phyloP scores from a whole-genome alignment of 805 yeast species.

The Lipomyces sp. region DNA sequence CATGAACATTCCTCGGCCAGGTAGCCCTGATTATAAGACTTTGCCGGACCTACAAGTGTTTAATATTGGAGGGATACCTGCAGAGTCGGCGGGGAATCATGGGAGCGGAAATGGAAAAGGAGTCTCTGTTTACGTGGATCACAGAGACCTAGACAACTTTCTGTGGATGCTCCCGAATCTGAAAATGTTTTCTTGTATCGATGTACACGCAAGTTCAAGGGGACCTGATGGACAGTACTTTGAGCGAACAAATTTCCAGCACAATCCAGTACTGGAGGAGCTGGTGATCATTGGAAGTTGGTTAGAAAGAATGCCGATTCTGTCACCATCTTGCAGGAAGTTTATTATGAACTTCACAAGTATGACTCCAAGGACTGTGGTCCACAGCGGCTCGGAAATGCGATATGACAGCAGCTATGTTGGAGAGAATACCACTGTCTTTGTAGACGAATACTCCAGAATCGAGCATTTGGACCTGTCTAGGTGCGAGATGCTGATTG shows the following conservation, averaged over 20 bases:
- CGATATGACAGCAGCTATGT: constrained; percentile 20
- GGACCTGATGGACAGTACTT: constrained; percentile 15
- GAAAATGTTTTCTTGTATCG: constrained; percentile 12
- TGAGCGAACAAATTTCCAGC: constrained; percentile 20
- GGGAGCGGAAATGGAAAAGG: constrained; percentile 8
- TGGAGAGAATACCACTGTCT: constrained; percentile 15
- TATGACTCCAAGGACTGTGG: constrained; percentile 17
- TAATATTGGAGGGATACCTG: constrained; percentile 19
- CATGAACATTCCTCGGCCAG: constrained; percentile 5
- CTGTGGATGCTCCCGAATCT: constrained; percentile 18
- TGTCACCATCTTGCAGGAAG: constrained; percentile 12
- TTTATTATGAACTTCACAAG: constrained; percentile 14
- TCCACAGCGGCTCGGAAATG: constrained; percentile 7
- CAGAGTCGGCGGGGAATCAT: constrained; percentile 2
- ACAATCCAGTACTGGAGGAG: constrained; percentile 5
- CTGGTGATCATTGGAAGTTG: constrained; percentile 15
- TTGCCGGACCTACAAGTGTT: constrained; percentile 11
- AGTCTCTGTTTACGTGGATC: constrained; percentile 7
- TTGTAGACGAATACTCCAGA: constrained; percentile 13
- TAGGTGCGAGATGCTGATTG: constrained; percentile 24
- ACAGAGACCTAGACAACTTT: constrained; percentile 15
- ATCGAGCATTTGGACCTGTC: constrained; percentile 6
- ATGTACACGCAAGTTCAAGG: constrained; percentile 21
- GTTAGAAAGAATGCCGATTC: constrained; percentile 25
- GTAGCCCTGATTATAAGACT: constrained; percentile 4